phyloP scores from a whole-genome alignment of 495 filamentous ascomycete genomes.

The Pyrenopolyporus hunteri region DNA sequence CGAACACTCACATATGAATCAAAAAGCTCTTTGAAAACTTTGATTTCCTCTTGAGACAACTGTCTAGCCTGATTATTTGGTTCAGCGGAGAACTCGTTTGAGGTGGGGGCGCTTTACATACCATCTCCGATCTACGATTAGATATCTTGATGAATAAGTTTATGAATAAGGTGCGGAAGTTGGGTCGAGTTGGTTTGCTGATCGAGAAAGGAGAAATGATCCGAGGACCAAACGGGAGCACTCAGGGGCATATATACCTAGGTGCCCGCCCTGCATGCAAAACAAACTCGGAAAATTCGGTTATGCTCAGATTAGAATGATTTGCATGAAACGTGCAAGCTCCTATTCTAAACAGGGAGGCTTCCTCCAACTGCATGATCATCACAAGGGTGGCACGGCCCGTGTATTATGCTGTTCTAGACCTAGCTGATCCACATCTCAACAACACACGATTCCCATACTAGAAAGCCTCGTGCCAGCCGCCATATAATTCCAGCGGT shows the following conservation, averaged over 20 bases:
- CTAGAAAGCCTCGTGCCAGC: too few species aligned
- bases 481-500: not conserved
- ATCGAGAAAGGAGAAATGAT: constrained; percentile 3
- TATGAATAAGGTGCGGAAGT: not conserved
- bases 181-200: not conserved
- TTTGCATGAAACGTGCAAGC: constrained; percentile 32
- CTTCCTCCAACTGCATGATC: constrained; percentile 24
- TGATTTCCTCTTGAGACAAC: constrained; percentile 42
- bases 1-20: constrained; percentile 43
- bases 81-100: not conserved
- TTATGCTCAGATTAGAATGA: constrained; percentile 14
- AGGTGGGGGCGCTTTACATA: not conserved
- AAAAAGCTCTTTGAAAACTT: constrained; percentile 46
- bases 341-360: constrained; percentile 28
- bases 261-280: too few species aligned
- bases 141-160: not conserved
- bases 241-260: constrained; percentile 7
- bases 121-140: constrained; percentile 3
- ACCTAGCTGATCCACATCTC: not conserved
- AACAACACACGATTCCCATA: not conserved
- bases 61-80: constrained; percentile 38
- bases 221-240: not conserved
- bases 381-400: constrained; percentile 19
- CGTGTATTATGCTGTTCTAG: not conserved
- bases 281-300: not conserved